A percentile compares a stretch with the other conserved stretches of the same genome.
Conservation (phyloP, 2,329 filamentous ascomycete species). For the Diaporthe humulicola region DNA sequence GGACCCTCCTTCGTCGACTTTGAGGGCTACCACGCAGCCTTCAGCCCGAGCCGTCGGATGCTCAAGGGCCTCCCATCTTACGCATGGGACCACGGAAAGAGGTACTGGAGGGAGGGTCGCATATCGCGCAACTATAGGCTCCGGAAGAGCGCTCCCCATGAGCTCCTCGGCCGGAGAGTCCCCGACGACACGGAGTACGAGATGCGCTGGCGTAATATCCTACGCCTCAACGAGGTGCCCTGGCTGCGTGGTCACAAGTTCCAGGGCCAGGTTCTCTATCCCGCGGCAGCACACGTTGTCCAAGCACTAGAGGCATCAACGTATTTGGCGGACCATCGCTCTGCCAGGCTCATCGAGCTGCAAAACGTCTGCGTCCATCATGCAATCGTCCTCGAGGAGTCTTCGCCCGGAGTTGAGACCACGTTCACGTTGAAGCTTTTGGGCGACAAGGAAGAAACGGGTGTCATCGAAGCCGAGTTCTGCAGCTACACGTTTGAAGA, state of each 20-base stretch:
- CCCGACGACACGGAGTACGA: slow-evolving; percentile 15
- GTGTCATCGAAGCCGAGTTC: neutral
- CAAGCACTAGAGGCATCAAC: slow-evolving; percentile 41
- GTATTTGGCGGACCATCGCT: neutral
- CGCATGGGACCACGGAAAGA: slow-evolving; percentile 30
- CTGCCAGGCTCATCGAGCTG: slow-evolving; percentile 37
- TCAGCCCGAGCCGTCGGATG: neutral
- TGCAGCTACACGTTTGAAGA: neutral
- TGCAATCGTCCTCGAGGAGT: slow-evolving; percentile 39
- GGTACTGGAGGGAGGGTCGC: slow-evolving; percentile 36
- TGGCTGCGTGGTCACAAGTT: slow-evolving; percentile 57
- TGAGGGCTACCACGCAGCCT: neutral
- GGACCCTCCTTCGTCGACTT: slow-evolving; percentile 6
- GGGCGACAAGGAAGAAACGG: neutral
- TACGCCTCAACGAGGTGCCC: slow-evolving; percentile 44
- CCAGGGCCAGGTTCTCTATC: slow-evolving; percentile 54
- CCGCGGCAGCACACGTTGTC: slow-evolving; percentile 45
- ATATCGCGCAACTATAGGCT: slow-evolving; percentile 1
- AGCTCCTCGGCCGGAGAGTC: slow-evolving; percentile 31
- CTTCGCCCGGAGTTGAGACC: slow-evolving; percentile 6
- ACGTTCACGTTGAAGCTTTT: neutral
- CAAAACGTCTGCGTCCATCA: slow-evolving; percentile 40
- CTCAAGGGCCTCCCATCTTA: slow-evolving; percentile 36
- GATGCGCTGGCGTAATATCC: slow-evolving; percentile 45
- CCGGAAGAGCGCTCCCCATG: slow-evolving; percentile 14